These are phyloP conservation scores for Triticum turgidum DNA, from an alignment of 176 grass and related monocot genomes.

Conservation along the genomic window DNA sequence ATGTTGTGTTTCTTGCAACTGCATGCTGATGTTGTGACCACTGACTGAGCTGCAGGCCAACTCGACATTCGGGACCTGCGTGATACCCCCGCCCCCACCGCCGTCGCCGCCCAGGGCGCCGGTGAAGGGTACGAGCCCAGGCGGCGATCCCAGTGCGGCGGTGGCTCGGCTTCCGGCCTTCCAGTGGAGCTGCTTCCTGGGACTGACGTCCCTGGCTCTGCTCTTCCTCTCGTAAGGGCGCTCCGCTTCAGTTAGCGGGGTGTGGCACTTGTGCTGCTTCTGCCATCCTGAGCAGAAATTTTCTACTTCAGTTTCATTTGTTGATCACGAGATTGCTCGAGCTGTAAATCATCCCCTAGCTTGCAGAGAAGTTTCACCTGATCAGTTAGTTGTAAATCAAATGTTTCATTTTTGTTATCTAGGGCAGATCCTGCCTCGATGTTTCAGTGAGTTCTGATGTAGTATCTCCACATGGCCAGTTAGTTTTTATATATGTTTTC, in stretches of 20 bases:
- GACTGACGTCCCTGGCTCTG: slow-evolving; percentile 23
- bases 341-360: slow-evolving; percentile 29
- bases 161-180: neutral
- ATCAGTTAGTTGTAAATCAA: neutral
- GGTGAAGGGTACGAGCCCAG: neutral
- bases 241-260: neutral
- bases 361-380: neutral
- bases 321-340: neutral
- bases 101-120: neutral
- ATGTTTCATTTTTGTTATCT: neutral
- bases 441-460: neutral
- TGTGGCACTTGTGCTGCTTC: slow-evolving; percentile 9
- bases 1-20: neutral
- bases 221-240: slow-evolving; percentile 8
- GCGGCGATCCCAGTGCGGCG: slow-evolving; percentile 4
- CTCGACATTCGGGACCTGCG: slow-evolving; percentile 56
- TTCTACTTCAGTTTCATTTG: neutral
- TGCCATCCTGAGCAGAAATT: neutral
- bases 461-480: neutral
- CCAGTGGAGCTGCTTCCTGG: slow-evolving; percentile 20
- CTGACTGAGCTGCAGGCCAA: slow-evolving; percentile 43
- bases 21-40: slow-evolving; percentile 5
- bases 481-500: neutral
- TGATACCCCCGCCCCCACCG: slow-evolving; percentile 40
- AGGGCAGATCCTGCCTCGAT: neutral